Evolutionary conservation across 2,329 filamentous ascomycete genomes (phyloP).

Genomic region (Ophiostoma perfectum): DNA sequence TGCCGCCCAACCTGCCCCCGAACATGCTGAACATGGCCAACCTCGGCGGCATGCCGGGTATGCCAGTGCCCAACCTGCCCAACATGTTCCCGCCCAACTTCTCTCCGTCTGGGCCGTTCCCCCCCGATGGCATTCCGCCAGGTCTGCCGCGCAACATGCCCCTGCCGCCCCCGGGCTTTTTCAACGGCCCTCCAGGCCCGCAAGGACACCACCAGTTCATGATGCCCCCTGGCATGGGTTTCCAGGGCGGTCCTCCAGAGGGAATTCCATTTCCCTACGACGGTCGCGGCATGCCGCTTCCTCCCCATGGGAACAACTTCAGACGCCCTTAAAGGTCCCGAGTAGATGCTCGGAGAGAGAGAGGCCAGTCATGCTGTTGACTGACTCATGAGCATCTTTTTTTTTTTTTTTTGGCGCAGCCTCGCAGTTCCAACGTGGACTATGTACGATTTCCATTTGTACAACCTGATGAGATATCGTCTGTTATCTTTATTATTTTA

Average conservation of each 20-base stretch:
- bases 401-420: conserved; percentile 7
- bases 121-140: conserved; percentile 43
- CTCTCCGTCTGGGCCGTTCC: conserved; percentile 42
- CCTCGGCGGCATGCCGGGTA: conserved; percentile 31
- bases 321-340: neutral
- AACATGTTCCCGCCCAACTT: conserved; percentile 54
- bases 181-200: conserved; percentile 33
- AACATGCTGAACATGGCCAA: conserved; percentile 23
- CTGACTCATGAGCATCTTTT: neutral
- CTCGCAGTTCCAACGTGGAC: neutral
- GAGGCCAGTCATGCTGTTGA: neutral
- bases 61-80: conserved; percentile 12
- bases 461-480: neutral
- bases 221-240: conserved; percentile 51
- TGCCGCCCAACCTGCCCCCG: conserved; percentile 35
- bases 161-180: conserved; percentile 55
- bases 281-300: conserved; percentile 34
- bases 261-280: conserved; percentile 49
- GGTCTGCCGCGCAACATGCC: conserved; percentile 51
- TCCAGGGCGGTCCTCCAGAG: conserved; percentile 53
- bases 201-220: conserved; percentile 43
- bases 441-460: neutral
- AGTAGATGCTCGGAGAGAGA: neutral
- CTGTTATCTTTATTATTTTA: neutral
- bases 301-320: conserved; percentile 23